A percentile compares a stretch with the other conserved stretches of the same genome.
phyloP scores from a whole-genome alignment of 169 alveolate genomes.

The Plasmodium adleri region DNA sequence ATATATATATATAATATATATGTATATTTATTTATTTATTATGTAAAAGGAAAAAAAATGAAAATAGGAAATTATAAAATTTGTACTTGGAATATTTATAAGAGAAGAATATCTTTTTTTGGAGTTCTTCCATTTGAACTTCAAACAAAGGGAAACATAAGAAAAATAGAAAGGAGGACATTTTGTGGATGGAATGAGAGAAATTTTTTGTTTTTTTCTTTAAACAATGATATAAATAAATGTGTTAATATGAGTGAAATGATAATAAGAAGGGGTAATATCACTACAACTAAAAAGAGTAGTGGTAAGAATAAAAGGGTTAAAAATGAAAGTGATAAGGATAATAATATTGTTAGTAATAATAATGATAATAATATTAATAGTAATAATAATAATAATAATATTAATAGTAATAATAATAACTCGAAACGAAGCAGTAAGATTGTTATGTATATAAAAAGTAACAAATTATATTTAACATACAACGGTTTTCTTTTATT shows the following conservation, averaged over 20 bases:
- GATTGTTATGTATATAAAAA: neutral
- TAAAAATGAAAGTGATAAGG: too few relatives aligned
- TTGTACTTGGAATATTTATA: constrained; percentile 8
- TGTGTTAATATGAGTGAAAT: neutral
- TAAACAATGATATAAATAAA: constrained; percentile 3
- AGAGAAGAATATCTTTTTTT: constrained; percentile 2
- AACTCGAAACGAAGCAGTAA: neutral
- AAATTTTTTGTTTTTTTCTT: neutral
- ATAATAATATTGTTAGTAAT: too few relatives aligned
- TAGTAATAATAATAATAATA: too few relatives aligned
- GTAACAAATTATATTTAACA: constrained; percentile 29
- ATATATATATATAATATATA: too few relatives aligned
- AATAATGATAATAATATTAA: too few relatives aligned
- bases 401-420: neutral
- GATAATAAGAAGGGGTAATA: too few relatives aligned
- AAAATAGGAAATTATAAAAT: neutral
- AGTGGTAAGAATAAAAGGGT: too few relatives aligned
- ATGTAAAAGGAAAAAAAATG: constrained; percentile 14
- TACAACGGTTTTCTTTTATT: constrained; percentile 21
- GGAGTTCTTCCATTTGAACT: neutral
- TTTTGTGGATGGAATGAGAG: neutral
- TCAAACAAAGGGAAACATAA: neutral
- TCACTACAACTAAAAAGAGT: too few relatives aligned
- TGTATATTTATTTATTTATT: neutral
- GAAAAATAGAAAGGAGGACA: constrained; percentile 1